Conservation (phyloP, 139 green algal genomes). For the Volvox africanus region DNA sequence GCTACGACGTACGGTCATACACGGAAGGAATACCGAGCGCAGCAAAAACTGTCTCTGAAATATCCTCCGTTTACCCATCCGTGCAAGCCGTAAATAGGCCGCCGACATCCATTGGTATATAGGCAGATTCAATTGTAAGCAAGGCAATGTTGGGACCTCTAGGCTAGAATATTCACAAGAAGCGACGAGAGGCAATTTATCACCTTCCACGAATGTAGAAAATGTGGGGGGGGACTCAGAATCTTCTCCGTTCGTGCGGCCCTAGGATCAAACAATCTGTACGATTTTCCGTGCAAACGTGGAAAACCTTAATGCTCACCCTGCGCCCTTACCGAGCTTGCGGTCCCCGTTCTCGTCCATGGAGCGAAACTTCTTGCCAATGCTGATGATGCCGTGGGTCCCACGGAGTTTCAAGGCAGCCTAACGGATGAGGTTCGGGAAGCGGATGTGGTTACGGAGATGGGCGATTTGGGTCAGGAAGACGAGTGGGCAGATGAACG, state of each 20-base stretch:
- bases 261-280: background rate
- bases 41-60: no score
- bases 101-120: no score
- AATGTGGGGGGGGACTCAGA: no score
- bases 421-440: conserved; percentile 13
- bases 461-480: no score
- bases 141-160: no score
- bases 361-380: conserved; percentile 67
- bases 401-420: conserved; percentile 61
- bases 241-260: background rate
- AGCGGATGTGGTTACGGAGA: background rate
- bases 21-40: background rate
- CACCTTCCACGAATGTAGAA: no score
- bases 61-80: no score
- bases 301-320: background rate
- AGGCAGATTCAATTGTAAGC: no score
- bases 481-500: no score
- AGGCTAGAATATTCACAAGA: no score
- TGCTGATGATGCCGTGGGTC: conserved; percentile 65
- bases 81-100: no score
- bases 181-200: no score
- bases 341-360: conserved; percentile 67
- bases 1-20: background rate
- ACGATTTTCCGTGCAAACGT: background rate
- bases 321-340: conserved; percentile 45